Evolutionary conservation across 1,284 basidiomycete genomes (phyloP).

Genomic region (Hymenochaete sp.): DNA sequence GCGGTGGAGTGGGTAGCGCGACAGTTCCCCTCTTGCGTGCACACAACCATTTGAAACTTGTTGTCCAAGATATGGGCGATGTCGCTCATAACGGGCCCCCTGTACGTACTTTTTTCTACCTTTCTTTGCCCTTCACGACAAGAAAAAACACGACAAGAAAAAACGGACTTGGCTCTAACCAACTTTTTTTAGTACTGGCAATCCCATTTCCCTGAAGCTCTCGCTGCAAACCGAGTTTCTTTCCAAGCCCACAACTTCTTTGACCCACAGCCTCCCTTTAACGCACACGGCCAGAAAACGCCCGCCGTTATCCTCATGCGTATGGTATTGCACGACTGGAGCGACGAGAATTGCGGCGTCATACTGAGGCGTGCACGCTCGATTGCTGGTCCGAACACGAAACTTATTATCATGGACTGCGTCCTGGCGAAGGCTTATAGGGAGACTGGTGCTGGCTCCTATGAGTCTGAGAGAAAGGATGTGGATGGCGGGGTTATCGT

Average conservation of each 20-base stretch:
- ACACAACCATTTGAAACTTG: slow-evolving; percentile 17
- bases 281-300: background rate
- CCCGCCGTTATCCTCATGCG: slow-evolving; percentile 24
- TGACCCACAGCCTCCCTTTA: slow-evolving; percentile 7
- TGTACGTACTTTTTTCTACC: slow-evolving; percentile 1
- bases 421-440: background rate
- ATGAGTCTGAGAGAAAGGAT: background rate
- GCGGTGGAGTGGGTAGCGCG: slow-evolving; percentile 19
- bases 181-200: too few relatives aligned
- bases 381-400: slow-evolving; percentile 20
- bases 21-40: slow-evolving; percentile 14
- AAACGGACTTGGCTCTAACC: too few relatives aligned
- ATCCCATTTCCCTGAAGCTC: too few relatives aligned
- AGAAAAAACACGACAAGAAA: too few relatives aligned
- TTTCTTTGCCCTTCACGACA: too few relatives aligned
- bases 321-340: slow-evolving; percentile 25
- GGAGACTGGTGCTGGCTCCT: background rate
- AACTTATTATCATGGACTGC: slow-evolving; percentile 23
- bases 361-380: slow-evolving; percentile 24
- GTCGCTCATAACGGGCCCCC: slow-evolving; percentile 4
- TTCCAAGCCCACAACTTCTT: slow-evolving; percentile 12
- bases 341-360: slow-evolving; percentile 19
- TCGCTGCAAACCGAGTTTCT: too few relatives aligned
- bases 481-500: background rate
- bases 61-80: slow-evolving; percentile 20